A percentile compares a stretch with the other conserved stretches of the same genome.
Conservation (phyloP, 2,329 filamentous ascomycete genomes). For the Fusarium staphyleae region DNA sequence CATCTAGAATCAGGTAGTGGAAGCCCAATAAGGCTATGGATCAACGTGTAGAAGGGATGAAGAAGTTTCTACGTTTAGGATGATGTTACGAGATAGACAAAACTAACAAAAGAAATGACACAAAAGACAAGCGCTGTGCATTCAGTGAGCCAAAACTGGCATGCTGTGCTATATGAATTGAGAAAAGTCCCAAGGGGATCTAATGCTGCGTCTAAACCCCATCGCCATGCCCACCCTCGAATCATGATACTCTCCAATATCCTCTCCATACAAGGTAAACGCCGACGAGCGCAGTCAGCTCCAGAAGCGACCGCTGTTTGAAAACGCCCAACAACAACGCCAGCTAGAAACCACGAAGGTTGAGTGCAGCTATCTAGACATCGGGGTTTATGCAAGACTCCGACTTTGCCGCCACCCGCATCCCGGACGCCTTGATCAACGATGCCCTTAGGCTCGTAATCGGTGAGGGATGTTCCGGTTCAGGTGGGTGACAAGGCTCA, state of each 20-base stretch:
- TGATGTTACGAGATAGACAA: slow-evolving; percentile 41
- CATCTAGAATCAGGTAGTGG: slow-evolving; percentile 1
- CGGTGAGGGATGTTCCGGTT: neutral
- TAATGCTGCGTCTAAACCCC: slow-evolving; percentile 17
- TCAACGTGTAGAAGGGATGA: slow-evolving; percentile 29
- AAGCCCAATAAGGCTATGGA: slow-evolving; percentile 16
- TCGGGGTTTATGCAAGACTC: neutral
- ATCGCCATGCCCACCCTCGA: neutral
- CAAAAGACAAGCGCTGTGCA: slow-evolving; percentile 8
- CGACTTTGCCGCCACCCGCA: slow-evolving; percentile 1
- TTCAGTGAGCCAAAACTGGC: neutral
- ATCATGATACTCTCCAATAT: slow-evolving; percentile 1
- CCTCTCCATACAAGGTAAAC: slow-evolving; percentile 17
- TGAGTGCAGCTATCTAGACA: neutral
- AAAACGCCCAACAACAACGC: slow-evolving; percentile 7
- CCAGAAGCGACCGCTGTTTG: slow-evolving; percentile 3
- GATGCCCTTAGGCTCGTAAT: neutral
- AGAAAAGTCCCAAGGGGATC: neutral
- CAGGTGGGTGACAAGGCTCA: neutral
- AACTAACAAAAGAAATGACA: slow-evolving; percentile 28
- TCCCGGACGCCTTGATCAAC: slow-evolving; percentile 1
- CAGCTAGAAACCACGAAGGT: neutral
- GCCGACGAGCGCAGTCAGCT: slow-evolving; percentile 2
- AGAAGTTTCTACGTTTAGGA: slow-evolving; percentile 29
- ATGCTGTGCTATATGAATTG: slow-evolving; percentile 1